Evolutionary conservation across 768 basidiomycete genomes (phyloP).

Genomic region (Hortiboletus campestris): DNA sequence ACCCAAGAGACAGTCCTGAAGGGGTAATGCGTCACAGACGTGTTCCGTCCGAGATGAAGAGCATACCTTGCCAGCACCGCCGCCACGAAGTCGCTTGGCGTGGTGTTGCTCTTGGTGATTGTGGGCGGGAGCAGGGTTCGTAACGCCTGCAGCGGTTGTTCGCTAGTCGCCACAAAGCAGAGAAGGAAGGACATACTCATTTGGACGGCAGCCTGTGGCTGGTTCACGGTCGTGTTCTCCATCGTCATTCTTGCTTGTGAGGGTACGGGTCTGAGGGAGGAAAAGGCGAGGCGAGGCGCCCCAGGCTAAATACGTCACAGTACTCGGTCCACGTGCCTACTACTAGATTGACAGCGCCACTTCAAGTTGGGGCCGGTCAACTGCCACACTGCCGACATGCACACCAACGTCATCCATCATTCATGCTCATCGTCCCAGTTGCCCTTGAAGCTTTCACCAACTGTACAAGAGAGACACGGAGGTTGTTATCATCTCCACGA

Average conservation of each 20-base stretch:
- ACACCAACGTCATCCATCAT: no score
- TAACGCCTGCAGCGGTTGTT: constrained; percentile 36
- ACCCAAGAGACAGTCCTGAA: constrained; percentile 66
- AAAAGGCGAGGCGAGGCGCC: background rate
- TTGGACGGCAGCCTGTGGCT: constrained; percentile 58
- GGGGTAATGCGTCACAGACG: background rate
- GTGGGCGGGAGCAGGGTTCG: constrained; percentile 43
- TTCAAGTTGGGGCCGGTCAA: background rate
- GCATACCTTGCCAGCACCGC: constrained; percentile 63
- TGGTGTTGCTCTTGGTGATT: constrained; percentile 42
- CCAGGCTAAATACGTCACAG: constrained; percentile 16
- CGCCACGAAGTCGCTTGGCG: constrained; percentile 64
- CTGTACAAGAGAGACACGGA: no score
- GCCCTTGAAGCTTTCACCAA: no score
- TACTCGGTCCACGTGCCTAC: constrained; percentile 14
- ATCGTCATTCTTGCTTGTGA: constrained; percentile 30
- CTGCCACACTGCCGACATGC: background rate
- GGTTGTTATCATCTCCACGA: background rate
- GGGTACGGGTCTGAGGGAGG: constrained; percentile 7
- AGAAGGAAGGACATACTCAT: constrained; percentile 51
- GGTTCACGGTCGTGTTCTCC: constrained; percentile 41
- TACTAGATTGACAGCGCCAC: constrained; percentile 12
- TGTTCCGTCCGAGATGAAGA: background rate
- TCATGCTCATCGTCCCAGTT: background rate
- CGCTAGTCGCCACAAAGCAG: background rate